A percentile compares a stretch with the other conserved stretches of the same genome.
Evolutionary conservation across 495 filamentous ascomycete genomes (phyloP).

Genomic region (Glarea lozoyensis): DNA sequence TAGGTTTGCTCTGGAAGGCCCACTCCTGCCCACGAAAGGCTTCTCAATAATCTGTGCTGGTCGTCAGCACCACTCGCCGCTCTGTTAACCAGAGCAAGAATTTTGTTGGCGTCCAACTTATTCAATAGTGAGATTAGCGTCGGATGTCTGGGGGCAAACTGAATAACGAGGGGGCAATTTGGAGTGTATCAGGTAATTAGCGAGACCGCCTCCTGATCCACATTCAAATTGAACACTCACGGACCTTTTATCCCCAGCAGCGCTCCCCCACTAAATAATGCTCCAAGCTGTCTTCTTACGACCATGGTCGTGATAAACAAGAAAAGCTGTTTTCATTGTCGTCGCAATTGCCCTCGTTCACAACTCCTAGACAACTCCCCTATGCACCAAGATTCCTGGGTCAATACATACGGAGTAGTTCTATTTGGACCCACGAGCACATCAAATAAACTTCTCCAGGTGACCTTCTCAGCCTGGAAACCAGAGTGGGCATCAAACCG

Average conservation of each 20-base stretch:
- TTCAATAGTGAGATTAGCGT: constrained; percentile 16
- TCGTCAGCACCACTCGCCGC: constrained; percentile 6
- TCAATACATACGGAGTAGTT: too few species aligned
- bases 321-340: too few species aligned
- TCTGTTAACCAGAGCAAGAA: constrained; percentile 1
- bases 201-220: too few species aligned
- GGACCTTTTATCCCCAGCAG: too few species aligned
- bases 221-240: too few species aligned
- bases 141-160: constrained; percentile 1
- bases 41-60: neutral
- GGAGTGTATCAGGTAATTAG: too few species aligned
- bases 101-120: constrained; percentile 12
- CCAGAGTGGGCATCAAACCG: neutral
- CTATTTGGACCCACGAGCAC: too few species aligned
- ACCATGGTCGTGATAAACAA: neutral
- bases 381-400: too few species aligned
- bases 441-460: too few species aligned
- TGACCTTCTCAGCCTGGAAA: neutral
- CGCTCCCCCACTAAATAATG: neutral
- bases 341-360: too few species aligned
- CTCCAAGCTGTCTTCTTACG: neutral
- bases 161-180: neutral
- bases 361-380: too few species aligned
- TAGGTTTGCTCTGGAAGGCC: neutral
- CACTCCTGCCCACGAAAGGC: neutral